Evolutionary conservation across 495 filamentous ascomycete species (phyloP).

Genomic region (Evernia prunastri): DNA sequence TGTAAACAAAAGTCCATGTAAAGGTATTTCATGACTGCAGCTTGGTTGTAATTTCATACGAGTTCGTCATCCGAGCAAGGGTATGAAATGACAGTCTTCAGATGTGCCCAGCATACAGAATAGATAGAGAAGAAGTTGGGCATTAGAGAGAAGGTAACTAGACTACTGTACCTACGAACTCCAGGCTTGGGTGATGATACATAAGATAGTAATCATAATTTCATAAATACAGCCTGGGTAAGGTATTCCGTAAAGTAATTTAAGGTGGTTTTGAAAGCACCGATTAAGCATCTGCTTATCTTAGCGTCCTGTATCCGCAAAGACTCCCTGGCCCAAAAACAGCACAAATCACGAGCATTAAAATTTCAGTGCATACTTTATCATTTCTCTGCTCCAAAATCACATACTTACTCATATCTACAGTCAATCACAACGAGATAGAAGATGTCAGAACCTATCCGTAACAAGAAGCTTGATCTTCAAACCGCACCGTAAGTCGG

Average conservation of each 20-base stretch:
- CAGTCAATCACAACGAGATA: constrained; percentile 27
- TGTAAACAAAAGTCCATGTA: background rate
- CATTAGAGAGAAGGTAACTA: background rate
- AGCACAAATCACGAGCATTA: background rate
- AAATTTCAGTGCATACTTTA: constrained; percentile 15
- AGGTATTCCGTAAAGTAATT: too few relatives aligned
- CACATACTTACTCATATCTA: constrained; percentile 28
- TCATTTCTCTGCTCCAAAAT: constrained; percentile 25
- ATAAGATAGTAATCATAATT: too few relatives aligned
- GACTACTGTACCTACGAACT: background rate
- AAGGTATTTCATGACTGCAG: background rate
- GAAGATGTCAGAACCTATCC: constrained; percentile 84
- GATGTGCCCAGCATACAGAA: background rate
- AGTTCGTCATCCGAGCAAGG: background rate
- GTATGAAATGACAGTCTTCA: background rate
- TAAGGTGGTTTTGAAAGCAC: background rate
- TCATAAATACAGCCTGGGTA: background rate
- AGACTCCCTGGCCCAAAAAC: background rate
- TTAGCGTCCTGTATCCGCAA: background rate
- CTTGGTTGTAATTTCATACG: background rate
- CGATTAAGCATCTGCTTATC: constrained; percentile 8
- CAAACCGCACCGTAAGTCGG: constrained; percentile 72
- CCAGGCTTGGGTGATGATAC: background rate
- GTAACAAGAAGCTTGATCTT: constrained; percentile 80
- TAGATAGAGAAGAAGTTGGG: background rate